Evolutionary conservation across 1,284 basidiomycete genomes (phyloP), one percentile per base, ranked within the genome.

Genomic region (Ganoderma sinense): DNA sequence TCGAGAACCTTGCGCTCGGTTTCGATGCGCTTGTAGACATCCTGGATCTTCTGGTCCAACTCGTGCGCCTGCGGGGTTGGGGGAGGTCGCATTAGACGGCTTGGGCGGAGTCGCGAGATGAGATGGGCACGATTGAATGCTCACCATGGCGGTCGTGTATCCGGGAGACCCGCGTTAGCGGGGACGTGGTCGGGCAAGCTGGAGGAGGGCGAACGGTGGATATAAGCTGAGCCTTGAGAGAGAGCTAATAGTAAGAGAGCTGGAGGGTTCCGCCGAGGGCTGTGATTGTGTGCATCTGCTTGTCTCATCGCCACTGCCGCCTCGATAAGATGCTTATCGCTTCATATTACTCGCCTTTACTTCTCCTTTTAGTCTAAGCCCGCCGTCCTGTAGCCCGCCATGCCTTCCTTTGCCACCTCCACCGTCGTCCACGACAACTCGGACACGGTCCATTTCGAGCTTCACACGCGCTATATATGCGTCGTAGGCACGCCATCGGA

Each of bases 1-100:
- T 97, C 94, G 75, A 97, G 88, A 80, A 97, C 92, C 87, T 96
- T 96, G 82, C 93, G 93, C 84, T 97, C 95, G 63, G 93, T 96
- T 83, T 94, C 89, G 82, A 97, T 97, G 81, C 94, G 93, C 82
- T 90, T 92, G 83, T 93, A 91, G 78, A 97, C 91, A 83, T 97
- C 95, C 81, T 94, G 91, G 80, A 97, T 96, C 89, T 97, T 97
- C 87, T 91, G 90, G 87, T 95, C 93, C 82, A 94, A 85, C 83
- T 95, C 91, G 77, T 82, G 80, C 76, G 82, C 78, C 83, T 84
- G 75, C 16, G 66, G 62, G 60, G 51, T 60, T 45, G 45, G 53
- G n/a, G 33, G 48, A 45, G 53, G 65, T 71, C 65, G 70, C 43
- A n/a, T 33, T 40, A 45, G 43, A 56, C 64, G 59, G 58, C 73